Percentiles rank a stretch among this genome's conserved stretches.
Evolutionary conservation across 192 early-diverging fungal genomes (phyloP).

Genomic region (Backusella liffmaniae): DNA sequence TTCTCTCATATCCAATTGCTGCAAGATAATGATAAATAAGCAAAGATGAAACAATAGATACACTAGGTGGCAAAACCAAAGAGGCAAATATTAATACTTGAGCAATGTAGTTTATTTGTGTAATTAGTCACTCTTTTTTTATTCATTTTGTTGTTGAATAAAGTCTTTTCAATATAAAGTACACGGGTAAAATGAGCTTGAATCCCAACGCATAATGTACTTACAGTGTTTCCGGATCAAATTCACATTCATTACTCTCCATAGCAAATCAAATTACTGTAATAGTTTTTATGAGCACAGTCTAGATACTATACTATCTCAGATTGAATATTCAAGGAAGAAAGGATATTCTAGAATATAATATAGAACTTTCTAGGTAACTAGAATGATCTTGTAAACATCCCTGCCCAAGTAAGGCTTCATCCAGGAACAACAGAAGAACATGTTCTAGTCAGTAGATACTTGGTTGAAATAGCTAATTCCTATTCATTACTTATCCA

Average conservation of each 20-base stretch:
- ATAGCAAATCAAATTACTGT: neutral
- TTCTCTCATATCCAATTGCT: neutral
- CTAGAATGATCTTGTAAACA: too few relatives aligned
- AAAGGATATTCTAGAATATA: too few relatives aligned
- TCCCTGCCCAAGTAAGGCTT: too few relatives aligned
- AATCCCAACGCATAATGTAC: neutral
- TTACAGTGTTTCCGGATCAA: too few relatives aligned
- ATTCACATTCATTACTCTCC: neutral
- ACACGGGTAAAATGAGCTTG: neutral
- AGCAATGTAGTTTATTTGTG: neutral
- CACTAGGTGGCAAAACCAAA: neutral
- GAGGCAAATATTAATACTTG: conserved; percentile 1
- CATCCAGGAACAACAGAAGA: too few relatives aligned
- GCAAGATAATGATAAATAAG: neutral
- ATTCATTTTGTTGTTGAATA: neutral
- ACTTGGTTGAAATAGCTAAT: neutral
- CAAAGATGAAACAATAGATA: neutral
- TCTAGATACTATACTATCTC: too few relatives aligned
- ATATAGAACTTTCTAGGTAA: too few relatives aligned
- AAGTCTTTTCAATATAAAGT: neutral
- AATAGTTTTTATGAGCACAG: too few relatives aligned
- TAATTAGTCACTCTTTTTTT: neutral
- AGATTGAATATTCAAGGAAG: too few relatives aligned
- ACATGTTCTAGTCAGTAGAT: too few relatives aligned
- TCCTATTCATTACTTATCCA: neutral